Evolutionary conservation across 1,139 yeast species (phyloP).

Genomic region (Debaryomyces fabryi): DNA sequence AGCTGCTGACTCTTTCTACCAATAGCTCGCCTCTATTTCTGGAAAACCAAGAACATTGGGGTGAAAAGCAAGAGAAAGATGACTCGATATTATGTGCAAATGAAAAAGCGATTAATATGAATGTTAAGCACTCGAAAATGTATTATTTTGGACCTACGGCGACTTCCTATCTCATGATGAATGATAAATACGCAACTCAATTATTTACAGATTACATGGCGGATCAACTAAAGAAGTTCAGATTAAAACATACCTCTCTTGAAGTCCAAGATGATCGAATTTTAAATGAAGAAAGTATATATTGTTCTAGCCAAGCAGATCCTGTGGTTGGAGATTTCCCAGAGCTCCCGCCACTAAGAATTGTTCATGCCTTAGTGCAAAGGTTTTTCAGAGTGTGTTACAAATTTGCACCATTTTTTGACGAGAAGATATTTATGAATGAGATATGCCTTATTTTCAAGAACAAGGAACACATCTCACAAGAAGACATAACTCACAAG

Average conservation of each 20-base stretch:
- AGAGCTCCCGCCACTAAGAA: not conserved
- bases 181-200: not conserved
- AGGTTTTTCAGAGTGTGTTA: constrained; percentile 25
- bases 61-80: not conserved
- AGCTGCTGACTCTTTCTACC: not conserved
- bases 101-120: not conserved
- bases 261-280: not conserved
- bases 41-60: not conserved
- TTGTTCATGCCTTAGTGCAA: constrained; percentile 5
- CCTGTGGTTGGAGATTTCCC: not conserved
- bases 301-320: not conserved
- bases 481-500: not conserved
- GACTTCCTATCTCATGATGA: not conserved
- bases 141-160: not conserved
- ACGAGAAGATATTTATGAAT: constrained; percentile 27
- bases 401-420: constrained; percentile 35
- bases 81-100: not conserved
- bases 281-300: not conserved
- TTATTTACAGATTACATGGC: not conserved
- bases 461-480: not conserved
- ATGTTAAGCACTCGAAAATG: not conserved
- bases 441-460: constrained; percentile 9
- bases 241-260: not conserved
- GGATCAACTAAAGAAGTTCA: not conserved
- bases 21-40: not conserved